phyloP scores from a whole-genome alignment of 2,329 filamentous ascomycete species.

The Aureobasidium sp. region DNA sequence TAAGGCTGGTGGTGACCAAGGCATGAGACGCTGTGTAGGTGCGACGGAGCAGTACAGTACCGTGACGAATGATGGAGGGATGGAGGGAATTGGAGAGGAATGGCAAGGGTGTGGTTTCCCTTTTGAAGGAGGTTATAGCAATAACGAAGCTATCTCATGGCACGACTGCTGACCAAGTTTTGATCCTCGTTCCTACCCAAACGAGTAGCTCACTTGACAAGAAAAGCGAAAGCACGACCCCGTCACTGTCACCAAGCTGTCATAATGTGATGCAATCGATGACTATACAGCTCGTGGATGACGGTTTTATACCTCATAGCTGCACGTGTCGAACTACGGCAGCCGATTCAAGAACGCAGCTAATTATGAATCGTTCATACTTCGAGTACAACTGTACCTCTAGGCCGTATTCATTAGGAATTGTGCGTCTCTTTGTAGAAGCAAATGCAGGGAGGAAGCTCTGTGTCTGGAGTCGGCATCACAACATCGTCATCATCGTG shows the following conservation, averaged over 20 bases:
- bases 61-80: not conserved
- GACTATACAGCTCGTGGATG: not conserved
- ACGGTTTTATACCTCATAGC: not conserved
- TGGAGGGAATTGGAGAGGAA: not conserved
- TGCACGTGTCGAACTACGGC: not conserved
- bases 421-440: no score
- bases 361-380: no score
- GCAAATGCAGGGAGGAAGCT: no score
- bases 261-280: slow-evolving; percentile 8
- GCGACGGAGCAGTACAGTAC: not conserved
- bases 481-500: slow-evolving; percentile 4
- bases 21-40: not conserved
- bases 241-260: not conserved
- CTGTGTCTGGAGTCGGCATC: slow-evolving; percentile 8
- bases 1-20: slow-evolving; percentile 1
- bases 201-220: no score
- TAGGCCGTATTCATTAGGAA: no score
- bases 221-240: no score
- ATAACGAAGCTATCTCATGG: not conserved
- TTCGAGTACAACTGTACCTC: no score
- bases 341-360: not conserved
- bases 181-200: not conserved
- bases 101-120: not conserved
- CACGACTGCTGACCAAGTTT: not conserved
- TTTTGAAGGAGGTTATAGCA: not conserved